phyloP scores from a whole-genome alignment of 495 filamentous ascomycete genomes.

The Platismatia glauca region DNA sequence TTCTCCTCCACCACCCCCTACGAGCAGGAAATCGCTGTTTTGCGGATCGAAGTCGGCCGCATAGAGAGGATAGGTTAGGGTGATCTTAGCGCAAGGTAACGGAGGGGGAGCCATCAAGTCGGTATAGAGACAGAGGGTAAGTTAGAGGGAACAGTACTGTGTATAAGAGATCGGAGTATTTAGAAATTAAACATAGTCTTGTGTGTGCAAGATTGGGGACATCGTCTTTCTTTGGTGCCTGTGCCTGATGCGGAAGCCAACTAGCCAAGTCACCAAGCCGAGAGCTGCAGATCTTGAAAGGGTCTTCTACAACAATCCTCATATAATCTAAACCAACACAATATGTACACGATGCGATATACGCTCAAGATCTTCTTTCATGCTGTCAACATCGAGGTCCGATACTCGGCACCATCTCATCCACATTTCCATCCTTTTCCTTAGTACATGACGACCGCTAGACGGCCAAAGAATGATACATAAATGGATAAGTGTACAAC shows the following conservation, averaged over 20 bases:
- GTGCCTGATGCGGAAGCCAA: not conserved
- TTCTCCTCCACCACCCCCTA: slow-evolving; percentile 88
- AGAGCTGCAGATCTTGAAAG: not conserved
- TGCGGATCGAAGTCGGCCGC: slow-evolving; percentile 80
- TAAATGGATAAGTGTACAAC: too few relatives aligned
- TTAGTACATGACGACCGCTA: not conserved
- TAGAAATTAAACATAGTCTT: too few relatives aligned
- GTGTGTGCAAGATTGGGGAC: not conserved
- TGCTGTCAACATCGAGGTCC: not conserved
- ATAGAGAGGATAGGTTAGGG: slow-evolving; percentile 80
- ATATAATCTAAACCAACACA: not conserved
- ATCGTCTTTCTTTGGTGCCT: not conserved
- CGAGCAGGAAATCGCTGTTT: slow-evolving; percentile 62
- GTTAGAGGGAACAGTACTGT: not conserved
- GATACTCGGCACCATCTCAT: not conserved
- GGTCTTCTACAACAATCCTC: not conserved
- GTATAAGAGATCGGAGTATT: not conserved
- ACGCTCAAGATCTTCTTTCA: not conserved
- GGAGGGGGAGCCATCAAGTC: slow-evolving; percentile 44
- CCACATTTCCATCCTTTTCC: not conserved
- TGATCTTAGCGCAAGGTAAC: slow-evolving; percentile 54
- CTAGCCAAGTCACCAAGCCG: not conserved
- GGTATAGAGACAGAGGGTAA: too few relatives aligned
- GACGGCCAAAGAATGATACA: not conserved
- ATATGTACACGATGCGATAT: not conserved